Conservation (phyloP, 345 rosid genomes). For the Dipteronia dyeriana region DNA sequence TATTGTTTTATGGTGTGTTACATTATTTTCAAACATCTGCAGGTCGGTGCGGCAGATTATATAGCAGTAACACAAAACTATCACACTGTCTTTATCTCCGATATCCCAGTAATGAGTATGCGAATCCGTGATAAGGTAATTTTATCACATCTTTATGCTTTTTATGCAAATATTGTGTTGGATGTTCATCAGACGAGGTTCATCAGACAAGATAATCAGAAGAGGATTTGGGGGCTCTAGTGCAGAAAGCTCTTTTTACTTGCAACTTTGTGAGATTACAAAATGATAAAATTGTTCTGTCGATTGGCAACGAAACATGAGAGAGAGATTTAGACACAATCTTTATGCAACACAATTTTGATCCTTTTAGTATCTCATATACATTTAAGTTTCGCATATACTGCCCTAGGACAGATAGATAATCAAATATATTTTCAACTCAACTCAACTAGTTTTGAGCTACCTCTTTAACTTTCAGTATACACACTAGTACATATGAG, state of each 20-base stretch:
- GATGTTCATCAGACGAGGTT: not conserved
- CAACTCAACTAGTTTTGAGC: not conserved
- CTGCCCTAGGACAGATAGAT: not conserved
- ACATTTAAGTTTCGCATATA: not conserved
- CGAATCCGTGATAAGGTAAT: slow-evolving; percentile 79
- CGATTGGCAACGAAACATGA: not conserved
- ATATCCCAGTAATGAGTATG: slow-evolving; percentile 86
- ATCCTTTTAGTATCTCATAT: not conserved
- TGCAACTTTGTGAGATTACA: too few species aligned
- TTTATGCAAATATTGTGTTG: not conserved
- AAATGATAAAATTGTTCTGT: not conserved
- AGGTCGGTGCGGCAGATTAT: slow-evolving; percentile 95
- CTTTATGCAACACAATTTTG: not conserved
- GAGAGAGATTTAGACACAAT: not conserved
- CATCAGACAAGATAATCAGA: not conserved
- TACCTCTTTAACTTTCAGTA: not conserved
- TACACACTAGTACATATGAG: not conserved
- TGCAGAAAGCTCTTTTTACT: not conserved
- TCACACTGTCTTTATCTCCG: slow-evolving; percentile 81
- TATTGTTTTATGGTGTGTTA: not conserved
- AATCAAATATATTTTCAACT: not conserved
- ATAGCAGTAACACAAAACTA: slow-evolving; percentile 78
- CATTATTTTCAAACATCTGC: slow-evolving; percentile 15
- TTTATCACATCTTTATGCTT: slow-evolving; percentile 7
- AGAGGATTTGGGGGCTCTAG: not conserved